Base-by-base conservation (phyloP, 2,329 filamentous ascomycete genomes). In the Sphaerulina vaccinii region DNA sequence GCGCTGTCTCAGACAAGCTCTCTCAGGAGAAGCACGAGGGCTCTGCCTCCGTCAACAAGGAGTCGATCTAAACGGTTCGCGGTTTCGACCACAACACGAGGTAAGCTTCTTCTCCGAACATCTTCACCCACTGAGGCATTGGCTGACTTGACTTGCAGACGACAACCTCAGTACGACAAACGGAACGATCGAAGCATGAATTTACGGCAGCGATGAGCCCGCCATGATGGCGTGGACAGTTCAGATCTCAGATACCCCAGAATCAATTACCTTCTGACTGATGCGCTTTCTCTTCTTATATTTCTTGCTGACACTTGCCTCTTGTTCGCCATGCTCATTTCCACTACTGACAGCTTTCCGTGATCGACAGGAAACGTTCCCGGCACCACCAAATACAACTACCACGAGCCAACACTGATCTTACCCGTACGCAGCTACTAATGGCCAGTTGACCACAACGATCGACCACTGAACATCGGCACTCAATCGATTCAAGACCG, bases 1-100 rank as follows among this genome's bases (percentile, higher is more conserved):
- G 76, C 58, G 79, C 79, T 47, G 58, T 72, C 38, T 57, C 62
- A 54, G 77, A 82, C 73, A 82, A 82, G 76, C 39, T 75, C 35
- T 72, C 80, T 57, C 72, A 82, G 74, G 52, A 60, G 58, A 73
- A 73, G 67, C 78, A 81, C 71, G 72, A 81, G 60, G 65, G 65
- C 58, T 67, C 73, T 61, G 74, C 73, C 61, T 70, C 73, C 66
- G 73, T 72, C 68, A 74, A 78, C 75, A 78, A 78, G 73, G 68
- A 68, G 58, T 46, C 55, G 49, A 62, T 65, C 59, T 67, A 62
- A 60, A 40, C 40, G 27, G 10, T 18, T 37, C 15, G 16, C 22
- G 15, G n/a, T 32, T n/a, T 16, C 29, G 2, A 18, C 15, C 18
- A 23, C 40, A 16, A 50, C 39, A 32, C 19, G 16, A 43, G 32